Evolutionary conservation across 2,329 filamentous ascomycete species (phyloP).

Genomic region (Thelonectria blattea): DNA sequence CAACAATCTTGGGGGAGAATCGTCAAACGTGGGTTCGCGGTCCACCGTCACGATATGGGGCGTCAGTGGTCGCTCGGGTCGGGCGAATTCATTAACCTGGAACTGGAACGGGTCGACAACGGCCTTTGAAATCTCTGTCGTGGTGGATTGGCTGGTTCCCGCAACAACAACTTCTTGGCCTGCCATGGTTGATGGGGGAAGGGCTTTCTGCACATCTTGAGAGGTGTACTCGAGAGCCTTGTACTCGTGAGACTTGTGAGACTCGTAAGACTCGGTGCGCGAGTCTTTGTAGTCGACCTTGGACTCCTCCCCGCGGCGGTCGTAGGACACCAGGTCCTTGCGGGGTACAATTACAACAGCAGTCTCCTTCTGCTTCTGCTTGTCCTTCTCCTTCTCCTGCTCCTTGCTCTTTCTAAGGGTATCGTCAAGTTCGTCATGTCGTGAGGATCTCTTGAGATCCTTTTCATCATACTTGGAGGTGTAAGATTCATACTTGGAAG

Average conservation of each 20-base stretch:
- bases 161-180: slow-evolving; percentile 37
- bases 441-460: slow-evolving; percentile 39
- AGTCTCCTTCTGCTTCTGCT: slow-evolving; percentile 29
- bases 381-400: slow-evolving; percentile 24
- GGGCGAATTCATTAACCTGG: slow-evolving; percentile 59
- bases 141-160: slow-evolving; percentile 33
- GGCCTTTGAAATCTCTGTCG: slow-evolving; percentile 37
- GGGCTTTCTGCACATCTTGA: slow-evolving; percentile 38
- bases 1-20: slow-evolving; percentile 39
- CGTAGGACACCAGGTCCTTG: slow-evolving; percentile 32
- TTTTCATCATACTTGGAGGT: slow-evolving; percentile 40
- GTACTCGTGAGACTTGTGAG: slow-evolving; percentile 23
- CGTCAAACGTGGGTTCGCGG: slow-evolving; percentile 58
- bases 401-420: slow-evolving; percentile 36
- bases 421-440: slow-evolving; percentile 43
- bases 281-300: slow-evolving; percentile 40
- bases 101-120: slow-evolving; percentile 64
- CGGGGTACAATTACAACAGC: slow-evolving; percentile 36
- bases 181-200: slow-evolving; percentile 37
- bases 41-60: slow-evolving; percentile 60
- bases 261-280: slow-evolving; percentile 34
- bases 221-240: slow-evolving; percentile 31
- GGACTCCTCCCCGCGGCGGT: slow-evolving; percentile 37
- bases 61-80: slow-evolving; percentile 52
- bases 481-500: slow-evolving; percentile 40